phyloP scores from a whole-genome alignment of 2,329 filamentous ascomycete genomes.

The Penicillium corylophilum region DNA sequence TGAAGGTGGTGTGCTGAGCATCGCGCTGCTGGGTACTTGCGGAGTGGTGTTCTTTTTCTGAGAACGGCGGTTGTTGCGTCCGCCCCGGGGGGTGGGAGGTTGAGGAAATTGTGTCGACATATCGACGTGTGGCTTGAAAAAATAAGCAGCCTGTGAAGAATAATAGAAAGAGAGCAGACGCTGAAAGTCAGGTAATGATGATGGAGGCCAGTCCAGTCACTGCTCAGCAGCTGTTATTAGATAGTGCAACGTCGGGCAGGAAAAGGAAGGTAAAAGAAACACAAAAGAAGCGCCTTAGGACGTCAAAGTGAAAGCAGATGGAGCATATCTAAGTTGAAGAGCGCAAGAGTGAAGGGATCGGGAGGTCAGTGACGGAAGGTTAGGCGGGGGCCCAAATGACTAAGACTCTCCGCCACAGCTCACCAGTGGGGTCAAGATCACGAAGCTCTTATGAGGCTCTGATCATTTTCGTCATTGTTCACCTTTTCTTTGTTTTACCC shows the following conservation, averaged over 20 bases:
- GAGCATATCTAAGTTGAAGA: conserved; percentile 9
- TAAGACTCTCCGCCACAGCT: background rate
- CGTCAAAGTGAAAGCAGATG: conserved; percentile 5
- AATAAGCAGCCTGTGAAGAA: conserved; percentile 47
- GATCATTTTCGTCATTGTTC: background rate
- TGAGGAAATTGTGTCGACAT: conserved; percentile 48
- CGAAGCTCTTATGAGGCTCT: background rate
- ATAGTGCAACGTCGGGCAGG: conserved; percentile 26
- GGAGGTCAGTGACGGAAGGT: background rate
- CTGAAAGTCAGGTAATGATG: conserved; percentile 23
- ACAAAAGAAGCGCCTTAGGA: conserved; percentile 5
- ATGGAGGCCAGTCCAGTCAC: conserved; percentile 25
- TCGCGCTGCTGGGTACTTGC: conserved; percentile 27
- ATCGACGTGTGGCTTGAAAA: conserved; percentile 39
- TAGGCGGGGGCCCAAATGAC: background rate
- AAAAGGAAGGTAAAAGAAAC: conserved; percentile 12
- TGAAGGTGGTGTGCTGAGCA: conserved; percentile 37
- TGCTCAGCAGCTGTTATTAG: conserved; percentile 36
- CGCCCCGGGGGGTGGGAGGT: conserved; percentile 40
- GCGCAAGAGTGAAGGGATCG: background rate
- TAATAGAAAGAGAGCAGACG: conserved; percentile 20
- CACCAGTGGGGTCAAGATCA: background rate
- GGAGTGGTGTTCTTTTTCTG: conserved; percentile 38
- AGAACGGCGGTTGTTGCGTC: conserved; percentile 34
- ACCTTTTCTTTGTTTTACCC: background rate